Evolutionary conservation across 2,329 filamentous ascomycete species (phyloP).

Genomic region (Arthrobotrys conoides): DNA sequence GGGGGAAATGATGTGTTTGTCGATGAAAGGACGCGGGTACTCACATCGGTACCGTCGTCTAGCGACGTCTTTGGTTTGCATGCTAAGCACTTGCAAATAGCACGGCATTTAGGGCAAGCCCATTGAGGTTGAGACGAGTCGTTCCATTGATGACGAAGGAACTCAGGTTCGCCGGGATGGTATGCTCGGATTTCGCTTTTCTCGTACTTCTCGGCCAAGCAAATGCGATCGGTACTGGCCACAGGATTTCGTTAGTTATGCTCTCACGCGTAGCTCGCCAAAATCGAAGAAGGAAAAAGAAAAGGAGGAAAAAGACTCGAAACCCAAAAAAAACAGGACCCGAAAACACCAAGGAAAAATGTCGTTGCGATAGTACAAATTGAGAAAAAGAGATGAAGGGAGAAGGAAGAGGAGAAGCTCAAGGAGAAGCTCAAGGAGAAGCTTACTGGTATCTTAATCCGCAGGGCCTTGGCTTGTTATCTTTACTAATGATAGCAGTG

Average conservation of each 20-base stretch:
- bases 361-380: neutral
- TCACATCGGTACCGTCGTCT: constrained; percentile 52
- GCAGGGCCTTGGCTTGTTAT: constrained; percentile 54
- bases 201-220: constrained; percentile 56
- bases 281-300: neutral
- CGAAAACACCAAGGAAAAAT: no score
- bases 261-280: constrained; percentile 13
- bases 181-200: constrained; percentile 54
- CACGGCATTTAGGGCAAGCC: constrained; percentile 56
- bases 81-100: constrained; percentile 57
- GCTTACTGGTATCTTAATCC: constrained; percentile 57
- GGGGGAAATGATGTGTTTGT: neutral
- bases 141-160: constrained; percentile 52
- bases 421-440: constrained; percentile 12
- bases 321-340: neutral
- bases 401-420: neutral
- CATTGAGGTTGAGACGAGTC: constrained; percentile 47
- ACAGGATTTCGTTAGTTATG: constrained; percentile 18
- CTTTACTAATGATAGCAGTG: constrained; percentile 53
- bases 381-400: neutral
- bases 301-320: neutral
- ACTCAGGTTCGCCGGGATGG: constrained; percentile 55
- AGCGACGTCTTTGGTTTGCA: constrained; percentile 56
- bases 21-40: neutral
- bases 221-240: constrained; percentile 53